Evolutionary conservation across 176 grass and related monocot genomes (phyloP), one percentile per base, ranked within the genome.

Genomic region (Poa pratensis): DNA sequence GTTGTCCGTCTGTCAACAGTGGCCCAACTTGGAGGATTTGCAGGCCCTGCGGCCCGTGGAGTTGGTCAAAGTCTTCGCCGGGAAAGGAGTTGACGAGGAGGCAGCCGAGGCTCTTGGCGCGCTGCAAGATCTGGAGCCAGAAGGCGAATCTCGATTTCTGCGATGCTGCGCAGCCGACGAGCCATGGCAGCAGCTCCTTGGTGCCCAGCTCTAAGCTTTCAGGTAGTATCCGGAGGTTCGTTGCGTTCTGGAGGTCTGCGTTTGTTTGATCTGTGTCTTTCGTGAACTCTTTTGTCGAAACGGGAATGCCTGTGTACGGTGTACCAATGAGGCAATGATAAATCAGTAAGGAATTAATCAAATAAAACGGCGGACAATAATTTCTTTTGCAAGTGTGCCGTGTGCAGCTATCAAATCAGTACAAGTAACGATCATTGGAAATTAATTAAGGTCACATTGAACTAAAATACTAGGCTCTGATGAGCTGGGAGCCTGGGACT

Each of bases 71-170:
- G 32, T 60, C 77, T 19, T 22, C 89, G 17, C 67, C 68, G 15
- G 90, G 85, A 84, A 97, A 97, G 52, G 87, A 92, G 86, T 95
- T 98, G 87, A 91, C 82, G 65, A 98, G 73, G 67, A 98, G 86
- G 62, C 73, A 73, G 63, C 74, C 75, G 60, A 98, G 24, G 17
- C 45, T 61, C 85, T 58, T 93, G 1, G 68, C 80, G 0, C 90
- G 85, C 6, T 90, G 77, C 22, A 95, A 83, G 55, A 76, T 90
- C 69, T 40, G 69, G 24, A 87, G 88, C 95, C 95, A 97, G 89
- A 95, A 91, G 19, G 70, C 9, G 72, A 95, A 95, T 78, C 95
- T 91, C 10, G 85, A 88, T 50, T 57, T 88, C 53, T 81, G 89
- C 42, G 83, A 73, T 0, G 88, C 76, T 1, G 59, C 39, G 80